Percentiles rank a stretch among this genome's conserved stretches.
These are phyloP conservation scores for Coniochaeta sp. DNA, from an alignment of 2,329 filamentous ascomycete genomes.

Conservation along the genomic window DNA sequence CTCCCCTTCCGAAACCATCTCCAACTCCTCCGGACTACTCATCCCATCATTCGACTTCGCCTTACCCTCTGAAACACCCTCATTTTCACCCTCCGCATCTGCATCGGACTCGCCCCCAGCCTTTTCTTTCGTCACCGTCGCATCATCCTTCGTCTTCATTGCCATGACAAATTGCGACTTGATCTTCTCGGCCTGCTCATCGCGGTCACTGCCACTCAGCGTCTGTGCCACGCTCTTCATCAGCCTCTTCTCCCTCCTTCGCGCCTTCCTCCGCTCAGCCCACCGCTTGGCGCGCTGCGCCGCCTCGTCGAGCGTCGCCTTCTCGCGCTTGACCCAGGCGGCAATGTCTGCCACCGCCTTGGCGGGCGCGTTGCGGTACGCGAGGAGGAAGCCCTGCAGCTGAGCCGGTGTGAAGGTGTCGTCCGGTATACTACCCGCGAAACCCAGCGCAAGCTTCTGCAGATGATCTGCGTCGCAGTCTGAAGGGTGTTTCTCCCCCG, in stretches of 20 bases:
- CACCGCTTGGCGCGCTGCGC: constrained; percentile 13
- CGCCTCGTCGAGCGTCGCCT: constrained; percentile 16
- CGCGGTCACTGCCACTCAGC: not conserved
- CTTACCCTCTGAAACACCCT: constrained; percentile 10
- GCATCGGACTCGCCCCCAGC: not conserved
- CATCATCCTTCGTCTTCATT: not conserved
- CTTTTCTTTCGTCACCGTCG: not conserved
- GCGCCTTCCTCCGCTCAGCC: constrained; percentile 13
- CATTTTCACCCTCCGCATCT: constrained; percentile 9
- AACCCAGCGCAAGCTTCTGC: constrained; percentile 40
- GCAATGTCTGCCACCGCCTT: constrained; percentile 24
- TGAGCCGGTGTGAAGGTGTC: constrained; percentile 39
- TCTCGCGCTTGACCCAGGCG: constrained; percentile 28
- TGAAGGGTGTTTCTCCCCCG: constrained; percentile 3
- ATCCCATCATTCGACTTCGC: constrained; percentile 6
- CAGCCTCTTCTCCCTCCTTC: constrained; percentile 4
- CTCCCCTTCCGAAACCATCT: not conserved
- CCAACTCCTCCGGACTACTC: not conserved
- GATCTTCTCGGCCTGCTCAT: not conserved
- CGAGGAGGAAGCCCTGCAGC: constrained; percentile 40
- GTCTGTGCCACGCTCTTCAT: not conserved
- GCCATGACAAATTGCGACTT: not conserved
- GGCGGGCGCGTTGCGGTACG: constrained; percentile 30
- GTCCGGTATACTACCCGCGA: constrained; percentile 43
- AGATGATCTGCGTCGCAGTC: constrained; percentile 18